Conservation (phyloP, 345 rosid species). For the Syzygium aqueum region DNA sequence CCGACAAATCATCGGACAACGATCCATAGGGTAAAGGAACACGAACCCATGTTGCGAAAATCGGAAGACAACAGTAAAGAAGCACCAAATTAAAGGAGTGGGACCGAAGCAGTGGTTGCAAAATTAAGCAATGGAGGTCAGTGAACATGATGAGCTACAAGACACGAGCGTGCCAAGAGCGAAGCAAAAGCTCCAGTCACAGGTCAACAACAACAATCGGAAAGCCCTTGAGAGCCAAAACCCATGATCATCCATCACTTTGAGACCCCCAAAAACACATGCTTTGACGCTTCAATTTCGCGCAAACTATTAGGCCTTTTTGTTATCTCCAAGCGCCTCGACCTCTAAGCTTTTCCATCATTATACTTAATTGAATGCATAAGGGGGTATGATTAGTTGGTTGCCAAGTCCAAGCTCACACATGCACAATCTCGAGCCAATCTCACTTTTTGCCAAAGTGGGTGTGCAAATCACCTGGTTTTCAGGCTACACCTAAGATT, state of each 20-base stretch:
- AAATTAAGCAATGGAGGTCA: neutral
- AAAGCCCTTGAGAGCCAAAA: neutral
- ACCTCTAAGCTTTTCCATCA: neutral
- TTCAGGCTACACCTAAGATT: neutral
- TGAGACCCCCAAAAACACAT: neutral
- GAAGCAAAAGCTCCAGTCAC: neutral
- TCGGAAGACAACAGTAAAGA: neutral
- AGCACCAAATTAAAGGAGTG: neutral
- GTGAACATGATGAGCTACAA: neutral
- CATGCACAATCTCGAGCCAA: neutral
- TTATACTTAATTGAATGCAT: neutral
- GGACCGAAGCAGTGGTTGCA: neutral
- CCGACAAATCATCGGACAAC: neutral
- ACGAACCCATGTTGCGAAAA: neutral
- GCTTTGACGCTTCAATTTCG: neutral
- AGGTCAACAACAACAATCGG: neutral
- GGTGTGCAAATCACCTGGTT: neutral
- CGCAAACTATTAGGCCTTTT: neutral
- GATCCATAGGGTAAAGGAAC: neutral
- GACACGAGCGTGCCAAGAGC: neutral
- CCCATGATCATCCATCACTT: neutral
- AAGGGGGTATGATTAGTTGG: neutral
- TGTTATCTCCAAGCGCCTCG: no score
- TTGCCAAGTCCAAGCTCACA: neutral
- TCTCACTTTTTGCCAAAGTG: neutral